Evolutionary conservation across 805 yeast species (phyloP).

Genomic region (Kodamaea kaohsiungensis): DNA sequence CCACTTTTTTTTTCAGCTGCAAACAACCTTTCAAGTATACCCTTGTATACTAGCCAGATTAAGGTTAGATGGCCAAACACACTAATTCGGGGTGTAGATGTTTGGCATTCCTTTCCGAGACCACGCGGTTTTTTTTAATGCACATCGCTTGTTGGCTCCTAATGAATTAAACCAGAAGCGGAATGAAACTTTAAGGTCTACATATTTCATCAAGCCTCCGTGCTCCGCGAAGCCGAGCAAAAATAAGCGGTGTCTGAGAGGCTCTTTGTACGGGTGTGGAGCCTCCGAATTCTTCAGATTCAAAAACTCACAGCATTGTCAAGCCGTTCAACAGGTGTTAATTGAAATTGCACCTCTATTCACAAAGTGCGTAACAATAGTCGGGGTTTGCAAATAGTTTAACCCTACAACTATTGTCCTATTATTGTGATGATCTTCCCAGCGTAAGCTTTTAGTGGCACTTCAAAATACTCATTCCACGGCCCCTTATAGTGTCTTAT

Average conservation of each 20-base stretch:
- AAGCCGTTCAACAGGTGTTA: neutral
- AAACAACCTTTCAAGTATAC: neutral
- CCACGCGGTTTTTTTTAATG: neutral
- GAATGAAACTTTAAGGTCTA: neutral
- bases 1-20: neutral
- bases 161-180: neutral
- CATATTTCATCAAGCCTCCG: neutral
- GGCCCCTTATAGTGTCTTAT: neutral
- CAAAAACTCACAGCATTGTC: neutral
- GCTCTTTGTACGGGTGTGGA: neutral
- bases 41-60: neutral
- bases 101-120: neutral
- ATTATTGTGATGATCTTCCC: neutral
- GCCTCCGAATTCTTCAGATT: neutral
- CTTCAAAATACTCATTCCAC: neutral
- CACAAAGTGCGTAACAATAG: neutral
- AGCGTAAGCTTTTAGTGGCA: neutral
- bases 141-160: neutral
- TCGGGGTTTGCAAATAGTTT: neutral
- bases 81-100: neutral
- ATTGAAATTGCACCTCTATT: neutral
- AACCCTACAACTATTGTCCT: neutral
- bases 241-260: neutral
- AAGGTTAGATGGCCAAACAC: neutral
- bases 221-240: neutral